These are phyloP conservation scores for Populus hybrid DNA, from an alignment of 441 rosid species.

Conservation along the genomic window DNA sequence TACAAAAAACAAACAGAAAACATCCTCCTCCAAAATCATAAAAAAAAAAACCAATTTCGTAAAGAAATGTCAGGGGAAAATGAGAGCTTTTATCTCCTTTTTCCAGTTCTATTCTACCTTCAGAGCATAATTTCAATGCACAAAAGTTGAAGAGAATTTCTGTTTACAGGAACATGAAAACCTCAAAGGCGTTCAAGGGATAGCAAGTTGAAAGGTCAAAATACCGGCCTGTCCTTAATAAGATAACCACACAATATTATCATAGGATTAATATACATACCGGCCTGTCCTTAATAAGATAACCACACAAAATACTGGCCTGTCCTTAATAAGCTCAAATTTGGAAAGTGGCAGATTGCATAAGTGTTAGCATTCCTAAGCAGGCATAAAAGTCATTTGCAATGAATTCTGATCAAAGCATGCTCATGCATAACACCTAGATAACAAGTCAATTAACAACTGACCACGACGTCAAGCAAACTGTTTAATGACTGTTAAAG, in stretches of 20 bases:
- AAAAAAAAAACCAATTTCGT: not conserved
- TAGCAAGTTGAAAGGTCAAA: not conserved
- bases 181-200: not conserved
- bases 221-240: not conserved
- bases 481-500: not conserved
- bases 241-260: not conserved
- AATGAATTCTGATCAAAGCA: not conserved
- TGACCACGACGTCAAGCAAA: not conserved
- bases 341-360: not conserved
- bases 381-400: not conserved
- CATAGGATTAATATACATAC: not conserved
- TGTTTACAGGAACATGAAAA: not conserved
- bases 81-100: not conserved
- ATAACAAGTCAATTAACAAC: not conserved
- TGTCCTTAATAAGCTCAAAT: not conserved
- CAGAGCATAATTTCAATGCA: not conserved
- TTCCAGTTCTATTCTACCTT: not conserved
- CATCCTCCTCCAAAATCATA: not conserved
- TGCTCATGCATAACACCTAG: not conserved
- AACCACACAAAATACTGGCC: too few species aligned
- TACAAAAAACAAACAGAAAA: not conserved
- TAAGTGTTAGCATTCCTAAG: not conserved
- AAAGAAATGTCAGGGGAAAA: not conserved
- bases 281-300: too few species aligned
- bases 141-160: not conserved